A percentile compares a stretch with the other conserved stretches of the same genome.
Conservation (phyloP, 2,329 filamentous ascomycete genomes). For the Pseudogymnoascus sp. region DNA sequence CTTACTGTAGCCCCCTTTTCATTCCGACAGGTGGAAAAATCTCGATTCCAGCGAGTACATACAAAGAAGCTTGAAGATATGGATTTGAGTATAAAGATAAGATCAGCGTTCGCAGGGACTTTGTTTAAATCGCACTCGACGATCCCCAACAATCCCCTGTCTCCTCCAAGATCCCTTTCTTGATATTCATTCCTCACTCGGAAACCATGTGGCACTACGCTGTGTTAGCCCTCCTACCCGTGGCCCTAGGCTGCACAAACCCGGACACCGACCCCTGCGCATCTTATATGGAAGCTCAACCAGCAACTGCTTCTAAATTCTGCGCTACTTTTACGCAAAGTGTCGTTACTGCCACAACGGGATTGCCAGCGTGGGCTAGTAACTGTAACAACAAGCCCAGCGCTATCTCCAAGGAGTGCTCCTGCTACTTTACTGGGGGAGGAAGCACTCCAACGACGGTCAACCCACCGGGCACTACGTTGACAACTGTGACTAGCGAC, state of each 20-base stretch:
- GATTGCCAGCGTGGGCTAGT: conserved; percentile 26
- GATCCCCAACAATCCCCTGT: not conserved
- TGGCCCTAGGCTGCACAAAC: not conserved
- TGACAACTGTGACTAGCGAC: conserved; percentile 15
- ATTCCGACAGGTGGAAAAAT: conserved; percentile 6
- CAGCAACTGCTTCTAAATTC: conserved; percentile 12
- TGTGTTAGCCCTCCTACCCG: not conserved
- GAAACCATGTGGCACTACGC: conserved; percentile 1
- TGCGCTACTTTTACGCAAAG: conserved; percentile 13
- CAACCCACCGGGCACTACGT: conserved; percentile 15
- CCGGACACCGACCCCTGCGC: not conserved
- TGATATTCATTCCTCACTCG: not conserved
- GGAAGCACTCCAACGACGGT: conserved; percentile 17
- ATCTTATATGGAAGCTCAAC: conserved; percentile 6
- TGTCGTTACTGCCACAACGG: conserved; percentile 23
- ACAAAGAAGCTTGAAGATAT: not conserved
- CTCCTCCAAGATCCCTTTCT: not conserved
- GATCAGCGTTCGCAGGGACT: conserved; percentile 4
- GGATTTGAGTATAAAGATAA: not conserved
- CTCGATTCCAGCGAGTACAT: not conserved
- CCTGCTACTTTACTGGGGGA: conserved; percentile 25
- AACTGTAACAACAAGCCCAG: conserved; percentile 24
- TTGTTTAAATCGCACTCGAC: not conserved
- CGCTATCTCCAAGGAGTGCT: conserved; percentile 29
- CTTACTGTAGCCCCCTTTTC: not conserved